These are phyloP conservation scores for Aspergillus incahuasiensis DNA, from an alignment of 495 filamentous ascomycete genomes.

Conservation along the genomic window DNA sequence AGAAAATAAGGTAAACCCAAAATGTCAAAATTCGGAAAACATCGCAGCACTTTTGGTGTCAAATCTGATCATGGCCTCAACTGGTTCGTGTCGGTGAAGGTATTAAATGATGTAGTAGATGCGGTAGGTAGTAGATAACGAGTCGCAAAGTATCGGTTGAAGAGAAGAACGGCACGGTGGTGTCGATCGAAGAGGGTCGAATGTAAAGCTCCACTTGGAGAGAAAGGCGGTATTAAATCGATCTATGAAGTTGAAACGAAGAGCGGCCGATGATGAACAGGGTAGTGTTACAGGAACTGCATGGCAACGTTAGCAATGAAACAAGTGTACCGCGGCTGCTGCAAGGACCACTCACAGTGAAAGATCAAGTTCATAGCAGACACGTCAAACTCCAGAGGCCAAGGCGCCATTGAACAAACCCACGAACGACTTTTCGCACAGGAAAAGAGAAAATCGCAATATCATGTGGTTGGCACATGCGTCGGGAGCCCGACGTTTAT, in stretches of 20 bases:
- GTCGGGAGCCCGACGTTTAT: constrained; percentile 14
- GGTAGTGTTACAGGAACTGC: constrained; percentile 40
- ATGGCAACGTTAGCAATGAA: constrained; percentile 23
- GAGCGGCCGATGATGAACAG: constrained; percentile 16
- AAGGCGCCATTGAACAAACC: constrained; percentile 27
- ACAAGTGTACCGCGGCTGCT: background rate
- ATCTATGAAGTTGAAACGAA: constrained; percentile 29
- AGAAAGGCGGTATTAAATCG: constrained; percentile 31
- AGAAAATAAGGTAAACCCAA: constrained; percentile 16
- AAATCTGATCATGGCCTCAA: constrained; percentile 26
- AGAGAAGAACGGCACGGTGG: constrained; percentile 6
- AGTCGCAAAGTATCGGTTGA: constrained; percentile 9
- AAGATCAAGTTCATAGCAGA: constrained; percentile 29
- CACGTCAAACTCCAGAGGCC: constrained; percentile 29
- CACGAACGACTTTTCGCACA: constrained; percentile 24
- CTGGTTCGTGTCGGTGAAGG: constrained; percentile 25
- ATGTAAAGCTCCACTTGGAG: constrained; percentile 12
- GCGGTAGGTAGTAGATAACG: constrained; percentile 10
- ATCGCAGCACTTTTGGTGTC: constrained; percentile 28
- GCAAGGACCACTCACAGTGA: constrained; percentile 27
- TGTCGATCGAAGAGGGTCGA: constrained; percentile 15
- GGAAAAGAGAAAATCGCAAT: constrained; percentile 20
- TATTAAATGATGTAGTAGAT: constrained; percentile 17
- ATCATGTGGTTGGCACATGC: constrained; percentile 26
- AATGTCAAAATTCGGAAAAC: constrained; percentile 14